Evolutionary conservation across 176 grass and related monocot species (phyloP), one percentile per base, ranked within the genome.

Genomic region (Otatea glauca): DNA sequence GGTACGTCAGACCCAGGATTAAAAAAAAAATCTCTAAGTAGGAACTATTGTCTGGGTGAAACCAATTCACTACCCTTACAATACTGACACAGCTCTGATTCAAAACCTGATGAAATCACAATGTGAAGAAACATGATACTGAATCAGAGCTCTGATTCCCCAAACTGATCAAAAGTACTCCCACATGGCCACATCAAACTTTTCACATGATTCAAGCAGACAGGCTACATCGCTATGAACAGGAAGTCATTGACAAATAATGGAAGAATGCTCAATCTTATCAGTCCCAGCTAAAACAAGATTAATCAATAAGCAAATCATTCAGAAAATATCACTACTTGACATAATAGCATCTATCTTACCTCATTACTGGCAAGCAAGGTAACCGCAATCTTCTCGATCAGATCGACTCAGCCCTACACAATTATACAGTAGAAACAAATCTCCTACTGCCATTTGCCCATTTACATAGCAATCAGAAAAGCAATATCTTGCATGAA

Each of bases 141-240:
- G 18, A 65, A 50, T 35, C 43, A 35, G 25, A 47, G 27, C 17
- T 14, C 5, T 3, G 21, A 14, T 5, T 39, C 13, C n/a, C 32
- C 48, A 17, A 54, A 24, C 61, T 54, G 70, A 56, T 68, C 16
- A 51, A 51, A 13, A 50, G 27, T 34, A 25, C 11, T 24, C 42
- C 41, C 59, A 59, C 39, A 74, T 76, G 63, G 50, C 43, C 68
- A 61, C 21, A 90, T 74, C 23, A 29, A 68, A 68, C 41, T 58
- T 79, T 68, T 44, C 55, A 9, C 60, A 73, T 60, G 58, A 74
- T 68, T 20, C 68, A 79, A 45, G 47, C 60, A 59, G 87, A 47
- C 68, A 83, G 47, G 62, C 23, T 49, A 60, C 39, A 75, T 81
- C 71, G 6, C 48, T 51, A 14, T 88, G 78, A 76, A 76, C 74